A percentile compares a stretch with the other conserved stretches of the same genome.
These are phyloP conservation scores for Daldinia sp. DNA, from an alignment of 2,329 filamentous ascomycete genomes.

Conservation along the genomic window DNA sequence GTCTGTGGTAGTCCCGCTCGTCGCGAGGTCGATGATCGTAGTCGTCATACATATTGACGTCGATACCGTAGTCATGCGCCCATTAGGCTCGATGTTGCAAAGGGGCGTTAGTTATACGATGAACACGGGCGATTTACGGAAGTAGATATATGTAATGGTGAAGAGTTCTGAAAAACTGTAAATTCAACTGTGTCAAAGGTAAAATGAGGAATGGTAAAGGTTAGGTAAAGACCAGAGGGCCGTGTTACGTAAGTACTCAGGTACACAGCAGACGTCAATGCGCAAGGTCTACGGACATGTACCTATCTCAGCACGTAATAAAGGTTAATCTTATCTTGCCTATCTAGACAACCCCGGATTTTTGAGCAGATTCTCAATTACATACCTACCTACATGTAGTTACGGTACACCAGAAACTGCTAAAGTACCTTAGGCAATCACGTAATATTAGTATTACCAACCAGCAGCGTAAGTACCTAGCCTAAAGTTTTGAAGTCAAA, in stretches of 20 bases:
- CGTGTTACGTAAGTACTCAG: neutral
- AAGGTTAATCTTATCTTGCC: slow-evolving; percentile 2
- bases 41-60: slow-evolving; percentile 44
- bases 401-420: neutral
- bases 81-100: neutral
- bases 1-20: slow-evolving; percentile 47
- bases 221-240: neutral
- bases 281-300: neutral
- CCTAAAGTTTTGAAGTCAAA: too few relatives aligned
- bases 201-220: neutral
- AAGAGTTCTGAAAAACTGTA: neutral
- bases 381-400: neutral
- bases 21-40: slow-evolving; percentile 49
- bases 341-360: slow-evolving; percentile 3
- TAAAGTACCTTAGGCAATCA: too few relatives aligned
- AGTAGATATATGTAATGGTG: neutral
- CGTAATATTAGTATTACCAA: too few relatives aligned
- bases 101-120: neutral
- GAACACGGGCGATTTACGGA: neutral
- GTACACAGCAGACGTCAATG: neutral
- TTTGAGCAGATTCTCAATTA: neutral
- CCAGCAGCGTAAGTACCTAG: too few relatives aligned
- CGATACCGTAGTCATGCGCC: slow-evolving; percentile 10
- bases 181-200: neutral
- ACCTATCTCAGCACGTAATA: too few relatives aligned